These are phyloP conservation scores for Alnus glutinosa DNA, from an alignment of 306 rosid species.

Conservation along the genomic window DNA sequence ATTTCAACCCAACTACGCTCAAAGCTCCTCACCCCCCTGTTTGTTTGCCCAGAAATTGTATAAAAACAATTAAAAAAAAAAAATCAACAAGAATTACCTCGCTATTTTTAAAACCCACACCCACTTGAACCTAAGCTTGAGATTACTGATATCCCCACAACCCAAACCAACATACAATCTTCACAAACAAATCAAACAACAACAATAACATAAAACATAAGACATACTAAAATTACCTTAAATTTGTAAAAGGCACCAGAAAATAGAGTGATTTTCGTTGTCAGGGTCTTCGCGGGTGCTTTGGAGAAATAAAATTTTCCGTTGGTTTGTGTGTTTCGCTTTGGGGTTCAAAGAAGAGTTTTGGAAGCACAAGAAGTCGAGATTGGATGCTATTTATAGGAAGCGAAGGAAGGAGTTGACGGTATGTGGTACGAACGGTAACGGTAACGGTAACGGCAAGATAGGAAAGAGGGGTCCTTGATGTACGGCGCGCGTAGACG, in stretches of 20 bases:
- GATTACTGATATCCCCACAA: background rate
- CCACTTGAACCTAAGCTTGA: background rate
- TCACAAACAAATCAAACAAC: background rate
- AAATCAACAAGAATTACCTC: background rate
- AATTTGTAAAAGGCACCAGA: background rate
- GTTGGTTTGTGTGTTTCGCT: background rate
- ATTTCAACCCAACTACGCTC: background rate
- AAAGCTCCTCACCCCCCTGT: background rate
- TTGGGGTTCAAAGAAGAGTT: background rate
- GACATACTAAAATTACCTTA: background rate
- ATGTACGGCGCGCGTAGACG: constrained; percentile 5
- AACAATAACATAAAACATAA: background rate
- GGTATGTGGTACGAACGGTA: constrained; percentile 11
- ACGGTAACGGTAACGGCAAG: constrained; percentile 30
- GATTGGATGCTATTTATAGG: constrained; percentile 34
- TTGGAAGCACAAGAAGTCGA: background rate
- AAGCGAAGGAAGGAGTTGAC: background rate
- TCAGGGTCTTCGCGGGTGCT: background rate
- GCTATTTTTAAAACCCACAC: background rate
- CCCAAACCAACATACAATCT: constrained; percentile 3
- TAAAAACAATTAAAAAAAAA: background rate
- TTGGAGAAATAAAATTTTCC: background rate
- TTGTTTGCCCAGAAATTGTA: background rate
- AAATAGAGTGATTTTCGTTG: background rate
- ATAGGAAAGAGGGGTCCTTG: background rate